Base-by-base conservation (phyloP, 768 basidiomycete species). In the Trametes cubensis region DNA sequence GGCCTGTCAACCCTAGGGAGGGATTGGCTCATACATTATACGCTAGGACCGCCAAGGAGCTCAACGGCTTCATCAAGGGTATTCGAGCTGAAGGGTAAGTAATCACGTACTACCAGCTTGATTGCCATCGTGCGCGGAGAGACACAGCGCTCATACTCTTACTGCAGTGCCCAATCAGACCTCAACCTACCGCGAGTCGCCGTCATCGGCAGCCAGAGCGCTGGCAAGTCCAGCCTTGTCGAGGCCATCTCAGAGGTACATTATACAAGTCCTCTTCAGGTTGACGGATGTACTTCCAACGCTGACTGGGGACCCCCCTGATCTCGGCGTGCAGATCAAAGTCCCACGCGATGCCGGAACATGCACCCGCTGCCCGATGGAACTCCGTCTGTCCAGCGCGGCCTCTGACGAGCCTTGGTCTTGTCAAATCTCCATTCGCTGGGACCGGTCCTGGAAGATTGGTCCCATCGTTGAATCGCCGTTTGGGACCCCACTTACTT, bases 191-290 rank as follows among this genome's bases (percentile, higher is more conserved):
- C 83, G 4, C 72, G 80, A 3, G 79, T 83, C 39, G 78, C 77
- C 14, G 80, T 82, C 48, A 80, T 82, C 28, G 83, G 82, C 15
- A 81, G 80, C 44, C 83, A 84, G 67, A 79, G 77, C 39, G 80
- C 81, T 3, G 83, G 77, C 2, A 80, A 80, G 66, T 80, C 78
- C 1, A 77, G 76, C 50, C 71, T 83, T 8, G 80, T 83, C 0
- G 82, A 83, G 62, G 78, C 82, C 1, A 80, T 83, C 20, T 78
- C 79, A 6, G 78, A 79, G 14, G 79, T 81, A 76, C 79, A 49
- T 78, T 79, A 23, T 79, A 79, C 38, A 28, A 1, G 25, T 8
- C 10, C 10, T 34, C 34, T 34, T 18, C 7, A 13, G n/a, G 14
- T 18, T 25, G 6, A 34, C 2, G 6, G 4, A 0, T 20, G n/a